These are phyloP conservation scores for Saccharata proteae DNA, from an alignment of 2,329 filamentous ascomycete species.

Conservation along the genomic window DNA sequence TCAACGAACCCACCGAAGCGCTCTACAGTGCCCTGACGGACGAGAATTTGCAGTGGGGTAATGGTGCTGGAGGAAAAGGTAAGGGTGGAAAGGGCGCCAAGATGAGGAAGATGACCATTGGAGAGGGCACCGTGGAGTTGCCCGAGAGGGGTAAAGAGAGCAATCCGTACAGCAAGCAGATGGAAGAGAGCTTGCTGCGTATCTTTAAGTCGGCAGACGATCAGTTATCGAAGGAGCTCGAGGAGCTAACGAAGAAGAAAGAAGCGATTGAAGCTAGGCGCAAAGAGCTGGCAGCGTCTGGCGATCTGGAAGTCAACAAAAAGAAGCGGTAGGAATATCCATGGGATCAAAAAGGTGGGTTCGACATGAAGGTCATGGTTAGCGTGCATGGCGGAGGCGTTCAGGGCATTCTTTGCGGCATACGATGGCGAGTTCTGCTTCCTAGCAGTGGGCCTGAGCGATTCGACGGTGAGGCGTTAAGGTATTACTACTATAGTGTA, in stretches of 20 bases:
- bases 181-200: constrained; percentile 9
- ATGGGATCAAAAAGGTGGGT: no score
- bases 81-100: constrained; percentile 17
- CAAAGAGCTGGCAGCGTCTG: constrained; percentile 3
- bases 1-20: constrained; percentile 90
- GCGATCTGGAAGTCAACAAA: constrained; percentile 7
- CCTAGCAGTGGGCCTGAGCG: no score
- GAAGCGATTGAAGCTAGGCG: constrained; percentile 5
- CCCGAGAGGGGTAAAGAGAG: constrained; percentile 5
- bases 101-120: constrained; percentile 1
- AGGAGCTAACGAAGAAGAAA: constrained; percentile 6
- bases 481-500: no score
- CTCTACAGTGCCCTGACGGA: constrained; percentile 80
- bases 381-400: no score
- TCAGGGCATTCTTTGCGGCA: no score
- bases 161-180: constrained; percentile 8
- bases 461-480: no score
- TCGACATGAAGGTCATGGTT: no score
- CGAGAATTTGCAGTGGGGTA: constrained; percentile 43
- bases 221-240: constrained; percentile 8
- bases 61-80: constrained; percentile 32
- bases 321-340: constrained; percentile 5
- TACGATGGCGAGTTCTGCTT: no score
- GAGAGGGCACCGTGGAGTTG: constrained; percentile 7
- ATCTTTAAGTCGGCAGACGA: constrained; percentile 7